These are phyloP conservation scores for Ganoderma lucidum DNA, from an alignment of 1,284 basidiomycete genomes.

Conservation along the genomic window DNA sequence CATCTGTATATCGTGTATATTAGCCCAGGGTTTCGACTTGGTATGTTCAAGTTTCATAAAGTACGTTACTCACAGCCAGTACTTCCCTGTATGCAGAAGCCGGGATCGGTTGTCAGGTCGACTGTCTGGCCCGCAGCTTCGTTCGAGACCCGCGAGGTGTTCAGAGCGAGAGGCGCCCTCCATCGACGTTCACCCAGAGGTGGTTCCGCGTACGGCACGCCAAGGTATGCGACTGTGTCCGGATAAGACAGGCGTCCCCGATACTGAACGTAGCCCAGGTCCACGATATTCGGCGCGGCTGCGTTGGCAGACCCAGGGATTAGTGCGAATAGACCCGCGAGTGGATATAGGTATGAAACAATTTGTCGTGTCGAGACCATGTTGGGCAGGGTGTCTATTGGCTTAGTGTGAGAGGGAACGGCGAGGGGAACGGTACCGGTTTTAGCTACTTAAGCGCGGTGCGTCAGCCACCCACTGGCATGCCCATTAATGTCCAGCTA, in stretches of 20 bases:
- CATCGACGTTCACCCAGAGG: constrained; percentile 48
- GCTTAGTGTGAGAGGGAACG: too few relatives aligned
- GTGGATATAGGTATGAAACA: not conserved
- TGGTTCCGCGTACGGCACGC: constrained; percentile 54
- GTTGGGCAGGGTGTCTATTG: not conserved
- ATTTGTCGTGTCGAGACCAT: constrained; percentile 12
- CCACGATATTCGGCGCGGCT: constrained; percentile 33
- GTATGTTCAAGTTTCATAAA: not conserved
- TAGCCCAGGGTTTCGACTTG: not conserved
- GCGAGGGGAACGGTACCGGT: not conserved
- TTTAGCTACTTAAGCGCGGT: not conserved
- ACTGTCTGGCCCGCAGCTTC: constrained; percentile 49
- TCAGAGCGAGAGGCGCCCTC: constrained; percentile 45
- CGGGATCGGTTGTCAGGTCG: constrained; percentile 57
- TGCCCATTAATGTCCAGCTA: not conserved
- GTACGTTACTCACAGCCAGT: constrained; percentile 49
- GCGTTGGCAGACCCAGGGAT: not conserved
- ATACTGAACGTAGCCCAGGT: constrained; percentile 47
- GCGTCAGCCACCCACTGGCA: not conserved
- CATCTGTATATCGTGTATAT: constrained; percentile 39
- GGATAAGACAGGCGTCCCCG: constrained; percentile 58
- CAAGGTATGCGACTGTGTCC: constrained; percentile 62
- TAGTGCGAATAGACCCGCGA: not conserved
- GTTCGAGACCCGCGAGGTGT: constrained; percentile 44
- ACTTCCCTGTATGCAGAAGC: constrained; percentile 65